Evolutionary conservation across 768 basidiomycete species (phyloP), one percentile per base, ranked within the genome.

Genomic region (Rubroboletus pulcherrimus): DNA sequence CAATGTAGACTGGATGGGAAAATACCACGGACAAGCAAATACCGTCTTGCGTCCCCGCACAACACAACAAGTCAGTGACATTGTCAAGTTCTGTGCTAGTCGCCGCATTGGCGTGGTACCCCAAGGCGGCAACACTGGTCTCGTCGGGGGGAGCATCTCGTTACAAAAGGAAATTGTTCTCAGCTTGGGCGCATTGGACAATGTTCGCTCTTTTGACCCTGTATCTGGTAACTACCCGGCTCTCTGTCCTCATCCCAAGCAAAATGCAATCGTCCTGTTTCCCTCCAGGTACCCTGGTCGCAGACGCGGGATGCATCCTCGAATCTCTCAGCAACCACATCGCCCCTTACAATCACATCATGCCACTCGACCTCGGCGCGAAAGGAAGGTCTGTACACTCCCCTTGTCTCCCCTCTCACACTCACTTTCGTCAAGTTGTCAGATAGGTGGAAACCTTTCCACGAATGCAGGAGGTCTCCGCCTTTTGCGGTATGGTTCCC

Each of bases 401-500:
- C n/a, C 21, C 2, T 33, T 49, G 9, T 14, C 40, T 57, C 56
- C 42, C 29, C 56, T 37, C 41, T 38, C 52, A 11, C 9, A 11
- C 51, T 56, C 42, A 58, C 47, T 15, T 30, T 39, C 17, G 33
- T 55, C 34, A 68, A 91, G 91, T 64, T 99, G 97, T 77, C 96
- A 98, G 66, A 95, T 99, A 60, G 97, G 96, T 46, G 97, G 97
- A 34, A 98, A 98, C 71, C 81, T 98, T 29, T 85, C 97, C 1
- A 98, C 97, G 5, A 99, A 99, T 66, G 97, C 97, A 29, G 97
- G 97, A 19, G 97, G 97, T n/a, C 80, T 99, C 8, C 84, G 97
- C 2, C 80, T 99, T 24, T 74, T 99, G 40, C 84, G 97, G 24
- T 99, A 98, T 66, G 97, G 97, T 44, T 93, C 92, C 38, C 77